phyloP scores from a whole-genome alignment of 352 stramenopile genomes.

The Phytophthora quininea region DNA sequence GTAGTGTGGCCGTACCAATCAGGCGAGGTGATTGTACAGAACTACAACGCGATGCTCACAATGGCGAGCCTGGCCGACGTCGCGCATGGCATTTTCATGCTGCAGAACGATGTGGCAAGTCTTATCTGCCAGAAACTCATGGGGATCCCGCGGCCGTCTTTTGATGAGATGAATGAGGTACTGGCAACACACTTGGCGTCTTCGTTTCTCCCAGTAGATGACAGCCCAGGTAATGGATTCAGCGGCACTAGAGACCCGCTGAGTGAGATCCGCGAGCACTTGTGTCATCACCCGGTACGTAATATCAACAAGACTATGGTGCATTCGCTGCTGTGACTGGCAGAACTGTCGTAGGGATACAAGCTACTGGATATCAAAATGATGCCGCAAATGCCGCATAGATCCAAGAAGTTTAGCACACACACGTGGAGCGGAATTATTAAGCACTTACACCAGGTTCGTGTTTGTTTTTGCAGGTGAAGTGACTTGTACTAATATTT shows the following conservation, averaged over 20 bases:
- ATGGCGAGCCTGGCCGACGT: constrained; percentile 76
- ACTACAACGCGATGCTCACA: constrained; percentile 91
- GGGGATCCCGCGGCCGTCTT: constrained; percentile 59
- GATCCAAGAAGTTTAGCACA: constrained; percentile 73
- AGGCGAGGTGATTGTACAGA: constrained; percentile 90
- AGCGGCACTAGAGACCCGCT: constrained; percentile 32
- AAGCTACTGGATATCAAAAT: constrained; percentile 80
- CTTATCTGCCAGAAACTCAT: constrained; percentile 64
- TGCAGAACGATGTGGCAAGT: constrained; percentile 73
- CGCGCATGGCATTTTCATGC: constrained; percentile 66
- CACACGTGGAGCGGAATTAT: constrained; percentile 80
- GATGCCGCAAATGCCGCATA: constrained; percentile 66
- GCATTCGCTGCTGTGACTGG: background rate
- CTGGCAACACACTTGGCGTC: constrained; percentile 66
- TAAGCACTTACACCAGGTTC: constrained; percentile 74
- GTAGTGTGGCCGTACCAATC: constrained; percentile 86
- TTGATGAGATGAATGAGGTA: constrained; percentile 68
- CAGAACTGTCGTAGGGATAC: constrained; percentile 44
- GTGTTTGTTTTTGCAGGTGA: background rate
- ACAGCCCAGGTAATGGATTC: constrained; percentile 3
- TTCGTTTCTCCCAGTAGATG: constrained; percentile 46
- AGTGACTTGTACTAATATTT: background rate
- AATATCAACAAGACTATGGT: background rate
- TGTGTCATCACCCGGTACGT: constrained; percentile 68
- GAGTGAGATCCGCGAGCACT: constrained; percentile 43